These are phyloP conservation scores for Crassisporium funariophilum DNA, from an alignment of 768 basidiomycete species.

Conservation along the genomic window DNA sequence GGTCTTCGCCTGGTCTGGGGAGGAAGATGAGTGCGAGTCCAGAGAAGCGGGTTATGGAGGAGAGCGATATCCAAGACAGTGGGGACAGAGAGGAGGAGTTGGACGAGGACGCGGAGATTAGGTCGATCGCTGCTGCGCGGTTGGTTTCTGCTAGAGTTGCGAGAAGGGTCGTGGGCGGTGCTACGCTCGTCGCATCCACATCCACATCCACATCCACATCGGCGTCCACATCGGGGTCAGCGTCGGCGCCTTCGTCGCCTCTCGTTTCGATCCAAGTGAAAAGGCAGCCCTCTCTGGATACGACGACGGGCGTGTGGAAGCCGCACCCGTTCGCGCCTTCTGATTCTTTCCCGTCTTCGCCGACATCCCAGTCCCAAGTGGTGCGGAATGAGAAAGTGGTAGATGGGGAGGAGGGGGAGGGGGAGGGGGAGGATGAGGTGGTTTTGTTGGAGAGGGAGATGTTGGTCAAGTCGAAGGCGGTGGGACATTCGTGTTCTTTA, in stretches of 20 bases:
- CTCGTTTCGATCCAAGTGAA: neutral
- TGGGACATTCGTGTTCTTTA: constrained; percentile 10
- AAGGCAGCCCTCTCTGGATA: constrained; percentile 1
- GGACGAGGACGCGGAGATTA: constrained; percentile 1
- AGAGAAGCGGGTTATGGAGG: too few relatives aligned
- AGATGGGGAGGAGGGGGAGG: neutral
- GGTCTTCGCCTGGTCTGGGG: too few relatives aligned
- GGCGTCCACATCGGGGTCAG: constrained; percentile 7
- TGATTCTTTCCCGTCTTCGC: constrained; percentile 3
- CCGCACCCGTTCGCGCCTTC: constrained; percentile 22
- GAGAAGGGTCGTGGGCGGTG: too few relatives aligned
- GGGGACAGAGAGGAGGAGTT: too few relatives aligned
- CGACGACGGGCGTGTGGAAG: constrained; percentile 10
- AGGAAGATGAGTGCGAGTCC: too few relatives aligned
- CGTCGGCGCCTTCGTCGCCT: neutral
- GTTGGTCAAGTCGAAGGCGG: constrained; percentile 7
- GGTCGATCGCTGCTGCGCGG: constrained; percentile 1
- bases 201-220: constrained; percentile 9
- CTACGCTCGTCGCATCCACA: too few relatives aligned
- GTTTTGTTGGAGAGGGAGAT: constrained; percentile 21
- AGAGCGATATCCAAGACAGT: too few relatives aligned
- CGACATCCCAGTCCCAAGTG: neutral
- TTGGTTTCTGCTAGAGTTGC: constrained; percentile 12
- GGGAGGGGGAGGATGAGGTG: constrained; percentile 12
- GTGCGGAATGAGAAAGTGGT: neutral